Conservation (phyloP, 345 rosid species). For the Citrus unshiu region DNA sequence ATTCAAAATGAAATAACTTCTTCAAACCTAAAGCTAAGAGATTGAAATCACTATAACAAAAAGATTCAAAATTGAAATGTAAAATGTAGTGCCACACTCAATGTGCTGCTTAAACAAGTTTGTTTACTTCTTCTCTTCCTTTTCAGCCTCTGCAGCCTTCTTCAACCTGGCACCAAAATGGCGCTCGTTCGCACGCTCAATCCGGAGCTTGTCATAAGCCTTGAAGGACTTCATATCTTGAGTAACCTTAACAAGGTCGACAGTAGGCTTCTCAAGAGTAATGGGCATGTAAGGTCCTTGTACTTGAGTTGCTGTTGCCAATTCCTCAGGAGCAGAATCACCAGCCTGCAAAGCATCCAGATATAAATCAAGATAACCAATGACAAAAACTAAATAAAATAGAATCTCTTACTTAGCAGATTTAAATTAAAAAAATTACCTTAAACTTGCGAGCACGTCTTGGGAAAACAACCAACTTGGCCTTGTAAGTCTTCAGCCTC, state of each 20-base stretch:
- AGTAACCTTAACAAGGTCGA: conserved; percentile 73
- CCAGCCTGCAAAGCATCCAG: conserved; percentile 53
- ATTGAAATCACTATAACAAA: neutral
- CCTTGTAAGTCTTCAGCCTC: conserved; percentile 89
- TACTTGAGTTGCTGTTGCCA: conserved; percentile 75
- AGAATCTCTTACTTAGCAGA: neutral
- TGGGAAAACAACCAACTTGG: conserved; percentile 84
- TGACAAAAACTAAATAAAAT: neutral
- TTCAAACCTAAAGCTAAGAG: neutral
- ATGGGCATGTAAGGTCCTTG: conserved; percentile 68
- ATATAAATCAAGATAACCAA: neutral
- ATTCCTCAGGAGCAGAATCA: conserved; percentile 79
- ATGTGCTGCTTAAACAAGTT: neutral
- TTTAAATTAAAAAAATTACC: conserved; percentile 28
- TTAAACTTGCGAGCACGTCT: conserved; percentile 54
- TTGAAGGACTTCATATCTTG: conserved; percentile 70
- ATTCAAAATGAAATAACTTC: neutral
- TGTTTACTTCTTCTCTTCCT: conserved; percentile 81
- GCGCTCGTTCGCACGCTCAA: conserved; percentile 56
- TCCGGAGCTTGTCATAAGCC: conserved; percentile 72
- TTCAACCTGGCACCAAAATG: conserved; percentile 69
- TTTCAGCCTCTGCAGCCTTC: conserved; percentile 87
- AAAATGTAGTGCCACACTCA: neutral
- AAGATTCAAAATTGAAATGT: neutral
- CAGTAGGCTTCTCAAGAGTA: conserved; percentile 46